These are phyloP conservation scores for Galerina sulciceps DNA, from an alignment of 768 basidiomycete species.

Conservation along the genomic window DNA sequence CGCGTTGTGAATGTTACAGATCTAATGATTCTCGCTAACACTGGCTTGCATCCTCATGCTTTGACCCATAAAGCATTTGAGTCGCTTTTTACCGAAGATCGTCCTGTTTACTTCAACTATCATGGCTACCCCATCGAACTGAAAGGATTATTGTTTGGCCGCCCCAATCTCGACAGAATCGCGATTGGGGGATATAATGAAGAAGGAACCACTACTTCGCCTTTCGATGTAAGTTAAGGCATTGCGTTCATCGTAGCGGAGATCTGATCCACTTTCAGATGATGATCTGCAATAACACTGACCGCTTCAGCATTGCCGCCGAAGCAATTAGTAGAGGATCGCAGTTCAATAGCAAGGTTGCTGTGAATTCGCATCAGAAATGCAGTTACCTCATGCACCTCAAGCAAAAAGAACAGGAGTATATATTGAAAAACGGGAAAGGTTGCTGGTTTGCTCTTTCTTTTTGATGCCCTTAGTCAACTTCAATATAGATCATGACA, in stretches of 20 bases:
- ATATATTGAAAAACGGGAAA: constrained; percentile 18
- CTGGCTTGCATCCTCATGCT: constrained; percentile 79
- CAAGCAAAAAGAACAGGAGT: constrained; percentile 62
- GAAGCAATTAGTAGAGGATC: constrained; percentile 65
- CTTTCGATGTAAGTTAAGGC: constrained; percentile 64
- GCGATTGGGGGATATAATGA: constrained; percentile 67
- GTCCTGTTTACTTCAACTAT: constrained; percentile 78
- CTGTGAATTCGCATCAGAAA: constrained; percentile 59
- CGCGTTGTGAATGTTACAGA: constrained; percentile 91
- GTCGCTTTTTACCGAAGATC: constrained; percentile 72
- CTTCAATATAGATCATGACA: background rate
- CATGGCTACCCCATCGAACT: constrained; percentile 82
- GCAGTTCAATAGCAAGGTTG: constrained; percentile 52
- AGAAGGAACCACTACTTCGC: constrained; percentile 84
- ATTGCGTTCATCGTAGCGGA: background rate
- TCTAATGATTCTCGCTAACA: constrained; percentile 76
- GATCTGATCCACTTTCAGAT: constrained; percentile 43
- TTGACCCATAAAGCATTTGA: constrained; percentile 64
- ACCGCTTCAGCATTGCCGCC: constrained; percentile 67
- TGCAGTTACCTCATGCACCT: constrained; percentile 64
- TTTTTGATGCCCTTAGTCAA: background rate
- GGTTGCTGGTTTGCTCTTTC: background rate
- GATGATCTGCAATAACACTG: constrained; percentile 75
- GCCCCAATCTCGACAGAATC: constrained; percentile 52
- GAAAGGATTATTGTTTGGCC: constrained; percentile 65